Evolutionary conservation across 768 basidiomycete genomes (phyloP).

Genomic region (Baorangia bicolor): DNA sequence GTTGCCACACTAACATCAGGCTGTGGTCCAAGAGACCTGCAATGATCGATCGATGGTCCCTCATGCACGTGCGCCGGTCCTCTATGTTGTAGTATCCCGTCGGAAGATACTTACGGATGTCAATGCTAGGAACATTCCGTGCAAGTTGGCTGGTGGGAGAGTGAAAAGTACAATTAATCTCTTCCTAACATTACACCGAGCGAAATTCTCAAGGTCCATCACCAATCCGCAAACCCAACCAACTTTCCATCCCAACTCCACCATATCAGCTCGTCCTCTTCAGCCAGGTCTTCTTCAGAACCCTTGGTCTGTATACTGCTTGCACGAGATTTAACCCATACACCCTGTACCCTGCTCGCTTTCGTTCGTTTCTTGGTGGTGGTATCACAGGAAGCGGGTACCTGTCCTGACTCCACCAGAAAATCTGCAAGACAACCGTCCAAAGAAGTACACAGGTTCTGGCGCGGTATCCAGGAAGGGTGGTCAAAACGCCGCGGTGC

Average conservation of each 20-base stretch:
- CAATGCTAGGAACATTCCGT: neutral
- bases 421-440: conserved; percentile 38
- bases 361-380: conserved; percentile 32
- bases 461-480: conserved; percentile 47
- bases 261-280: conserved; percentile 51
- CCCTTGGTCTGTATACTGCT: neutral
- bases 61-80: no score
- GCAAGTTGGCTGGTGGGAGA: neutral
- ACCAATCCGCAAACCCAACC: conserved; percentile 49
- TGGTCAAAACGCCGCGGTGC: conserved; percentile 48
- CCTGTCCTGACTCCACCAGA: conserved; percentile 26
- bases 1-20: no score
- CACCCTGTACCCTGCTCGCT: conserved; percentile 35
- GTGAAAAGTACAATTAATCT: neutral
- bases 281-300: conserved; percentile 23
- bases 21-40: no score
- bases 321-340: conserved; percentile 37
- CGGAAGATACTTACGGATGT: neutral
- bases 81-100: no score
- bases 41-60: no score
- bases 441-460: conserved; percentile 39
- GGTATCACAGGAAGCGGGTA: conserved; percentile 4
- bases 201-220: neutral
- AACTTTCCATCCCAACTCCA: conserved; percentile 52
- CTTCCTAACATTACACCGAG: neutral